Base-by-base conservation (phyloP, 352 stramenopile species). In the Peronosclerospora sorghi region DNA sequence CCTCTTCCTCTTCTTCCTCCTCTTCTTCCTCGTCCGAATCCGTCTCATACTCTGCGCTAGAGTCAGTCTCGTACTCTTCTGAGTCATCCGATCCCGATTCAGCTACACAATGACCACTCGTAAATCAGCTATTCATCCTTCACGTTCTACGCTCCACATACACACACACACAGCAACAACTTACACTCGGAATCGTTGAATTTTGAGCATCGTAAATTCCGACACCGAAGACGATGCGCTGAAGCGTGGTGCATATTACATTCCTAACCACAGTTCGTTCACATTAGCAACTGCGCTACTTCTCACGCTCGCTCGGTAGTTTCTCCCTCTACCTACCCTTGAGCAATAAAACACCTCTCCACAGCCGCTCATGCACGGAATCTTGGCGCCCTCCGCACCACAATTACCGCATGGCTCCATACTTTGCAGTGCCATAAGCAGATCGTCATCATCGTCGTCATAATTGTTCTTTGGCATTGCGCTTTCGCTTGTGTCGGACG, bases 141-240 rank as follows among this genome's bases (percentile, higher is more conserved):
- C 30, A 15, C 30, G 7, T 19, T 19, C 13, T 13, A 35, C 30
- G 2, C n/a, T 18, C 32, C 18, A 15, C 32, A 23, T 7, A 15
- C 3, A 13, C 30, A 36, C 4, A 7, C 17, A 18, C 5, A 41
- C 18, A 15, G 3, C 13, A 23, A 44, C 24, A 29, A 60, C 76
- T 40, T 79, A 89, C 77, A 90, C 39, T 90, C 77, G 40, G 75
- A 86, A 65, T 92, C 79, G 51, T 92, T 89, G 35, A 92, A 92
- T 59, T 92, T 92, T 47, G 79, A 88, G 56, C 74, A 92, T 5
- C 79, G 77, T 43, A 92, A 58, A 44, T 92, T 92, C 17, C 76
- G 70, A 55, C 79, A 92, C 8, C 74, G 76, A 18, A 92, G 61
- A 41, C 79, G 79, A 78, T 92, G 79, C n/a, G 79, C 76, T 12